Evolutionary conservation across 192 early-diverging fungal genomes (phyloP), one percentile per base, ranked within the genome.

Genomic region (Spinellus fusiger): DNA sequence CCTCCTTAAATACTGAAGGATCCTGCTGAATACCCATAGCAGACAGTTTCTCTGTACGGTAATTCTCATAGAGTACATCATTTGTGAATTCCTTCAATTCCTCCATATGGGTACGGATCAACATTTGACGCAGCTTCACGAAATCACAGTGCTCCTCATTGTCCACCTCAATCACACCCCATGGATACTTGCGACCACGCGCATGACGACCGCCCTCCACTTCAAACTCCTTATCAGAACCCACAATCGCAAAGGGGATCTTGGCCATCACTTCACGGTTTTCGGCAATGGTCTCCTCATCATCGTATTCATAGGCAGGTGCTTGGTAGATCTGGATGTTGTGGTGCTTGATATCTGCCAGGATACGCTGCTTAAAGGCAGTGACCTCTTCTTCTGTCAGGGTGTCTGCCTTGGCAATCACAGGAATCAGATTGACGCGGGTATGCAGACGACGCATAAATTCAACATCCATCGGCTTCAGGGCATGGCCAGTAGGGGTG

Each of bases 141-240:
- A 99, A 99, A 67, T 98, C 96, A 80, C 91, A 94, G 77, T 98
- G 96, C 18, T 86, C 84, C 73, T 93, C 90, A 71, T 95, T 92
- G 69, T 99, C 96, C 35, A 99, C 96, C 77, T 98, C 92, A 66
- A 98, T 89, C 18, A 94, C 80, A 47, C 95, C 95, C 90, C 91
- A 97, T 26, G 92, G 92, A 64, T 95, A 95, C 58, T 85, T 73
- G 44, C 96, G 85, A 20, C 94, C 96, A 47, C 93, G 87, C 32
- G 98, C 95, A 31, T 75, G 77, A 55, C 92, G 89, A 29, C 95
- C 94, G 71, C 90, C 93, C n/a, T 77, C 70, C 5, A 88, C 80
- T 60, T 92, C 89, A 25, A 98, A 85, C 33, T 84, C 84, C 64
- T 85, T 89, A 73, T 95, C 93, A 49, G 86, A 89, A 44, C 96